phyloP scores from a whole-genome alignment of 805 yeast species.

The Sugiyamaella americana region DNA sequence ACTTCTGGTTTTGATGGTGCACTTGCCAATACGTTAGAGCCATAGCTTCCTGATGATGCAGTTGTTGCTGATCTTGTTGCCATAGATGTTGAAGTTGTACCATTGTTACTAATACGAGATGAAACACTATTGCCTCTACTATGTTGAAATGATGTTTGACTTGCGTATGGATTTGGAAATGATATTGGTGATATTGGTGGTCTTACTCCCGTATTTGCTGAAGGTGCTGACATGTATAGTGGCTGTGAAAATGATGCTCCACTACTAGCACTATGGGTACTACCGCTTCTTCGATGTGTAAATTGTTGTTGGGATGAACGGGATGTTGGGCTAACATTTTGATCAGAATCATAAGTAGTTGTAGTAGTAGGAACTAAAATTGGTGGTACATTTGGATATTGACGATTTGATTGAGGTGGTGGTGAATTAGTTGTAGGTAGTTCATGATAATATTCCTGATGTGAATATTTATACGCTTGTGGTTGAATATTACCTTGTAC shows the following conservation, averaged over 20 bases:
- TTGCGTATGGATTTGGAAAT: slow-evolving; percentile 3
- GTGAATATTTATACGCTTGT: too few relatives aligned
- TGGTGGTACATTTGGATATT: neutral
- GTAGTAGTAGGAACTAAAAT: neutral
- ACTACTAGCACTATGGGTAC: slow-evolving; percentile 13
- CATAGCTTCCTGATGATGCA: slow-evolving; percentile 3
- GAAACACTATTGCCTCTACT: slow-evolving; percentile 14
- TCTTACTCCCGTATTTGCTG: neutral
- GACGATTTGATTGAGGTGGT: too few relatives aligned
- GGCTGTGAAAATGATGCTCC: slow-evolving; percentile 12
- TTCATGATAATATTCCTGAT: too few relatives aligned
- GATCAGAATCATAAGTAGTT: neutral
- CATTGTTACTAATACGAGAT: slow-evolving; percentile 6
- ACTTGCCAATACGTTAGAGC: slow-evolving; percentile 7
- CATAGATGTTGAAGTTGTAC: neutral
- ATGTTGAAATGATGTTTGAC: slow-evolving; percentile 8
- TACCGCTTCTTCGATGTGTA: slow-evolving; percentile 11
- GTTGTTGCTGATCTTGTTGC: neutral
- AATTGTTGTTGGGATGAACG: neutral
- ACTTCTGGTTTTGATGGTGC: slow-evolving; percentile 12
- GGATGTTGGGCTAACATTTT: neutral
- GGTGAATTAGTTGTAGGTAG: too few relatives aligned
- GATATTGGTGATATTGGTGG: neutral
- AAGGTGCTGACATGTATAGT: slow-evolving; percentile 7
- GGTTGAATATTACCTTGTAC: too few relatives aligned